Evolutionary conservation across 345 rosid genomes (phyloP), one percentile per base, ranked within the genome.

Genomic region (Rhodomyrtus tomentosa): DNA sequence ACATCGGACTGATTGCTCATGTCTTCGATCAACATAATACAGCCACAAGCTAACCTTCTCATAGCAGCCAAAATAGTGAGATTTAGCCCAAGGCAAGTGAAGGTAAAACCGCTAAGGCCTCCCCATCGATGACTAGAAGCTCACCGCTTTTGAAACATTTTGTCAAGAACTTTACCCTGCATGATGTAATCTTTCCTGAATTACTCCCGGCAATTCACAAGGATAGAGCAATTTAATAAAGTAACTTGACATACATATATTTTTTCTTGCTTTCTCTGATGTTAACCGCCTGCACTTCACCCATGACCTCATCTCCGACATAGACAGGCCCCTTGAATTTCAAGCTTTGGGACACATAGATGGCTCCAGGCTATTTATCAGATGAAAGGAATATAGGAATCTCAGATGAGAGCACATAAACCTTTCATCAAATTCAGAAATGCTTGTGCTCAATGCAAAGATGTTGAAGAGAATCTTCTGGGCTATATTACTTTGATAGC

Each of bases 281-380:
- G 58, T 84, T 85, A 8, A 87, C 82, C 52, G 95, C 94, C 89
- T 91, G 87, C 48, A 95, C 89, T 86, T 89, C 88, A 11, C 95
- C 94, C 6, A 83, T 55, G 87, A 95, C 87, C 86, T 92, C 94
- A 55, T 96, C 98, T 15, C 96, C 98, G 27, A 92, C 25, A 86
- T 91, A 94, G 72, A 95, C 96, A 0, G 98, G 99, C 42, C 87
- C 89, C 87, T 90, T 93, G 87, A 94, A 97, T 87, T 92, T 92
- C 92, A 94, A 88, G 89, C 89, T 93, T 84, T 95, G 98, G 74
- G 98, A 94, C 80, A 89, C 93, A 86, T 97, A 95, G 25, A 95
- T 85, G 49, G 98, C 98, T 90, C 98, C 96, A 49, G 98, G 98
- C 98, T 97, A 74, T 82, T 85, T 82, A 83, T 49, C 49, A 18